Conservation (phyloP, 352 stramenopile genomes). For the Pythium volutum region DNA sequence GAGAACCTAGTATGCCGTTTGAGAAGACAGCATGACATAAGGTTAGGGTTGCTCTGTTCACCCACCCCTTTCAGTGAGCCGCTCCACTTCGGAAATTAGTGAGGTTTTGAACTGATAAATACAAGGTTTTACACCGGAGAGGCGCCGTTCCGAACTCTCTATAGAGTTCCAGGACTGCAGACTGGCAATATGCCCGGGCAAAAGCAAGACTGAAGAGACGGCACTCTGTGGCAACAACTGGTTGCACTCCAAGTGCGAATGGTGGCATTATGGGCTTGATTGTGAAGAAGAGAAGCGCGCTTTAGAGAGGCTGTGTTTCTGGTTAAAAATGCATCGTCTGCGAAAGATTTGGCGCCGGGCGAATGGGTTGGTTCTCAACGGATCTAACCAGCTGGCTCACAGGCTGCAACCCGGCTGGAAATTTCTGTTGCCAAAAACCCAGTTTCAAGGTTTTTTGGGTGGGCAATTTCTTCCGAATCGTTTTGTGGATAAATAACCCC, state of each 20-base stretch:
- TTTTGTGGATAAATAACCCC: constrained; percentile 9
- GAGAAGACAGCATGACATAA: background rate
- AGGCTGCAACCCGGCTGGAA: constrained; percentile 19
- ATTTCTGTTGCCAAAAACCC: constrained; percentile 20
- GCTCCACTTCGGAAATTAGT: background rate
- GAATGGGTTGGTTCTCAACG: constrained; percentile 10
- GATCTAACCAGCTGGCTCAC: constrained; percentile 20
- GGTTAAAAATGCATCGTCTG: constrained; percentile 10
- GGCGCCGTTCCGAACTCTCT: background rate
- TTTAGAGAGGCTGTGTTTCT: background rate
- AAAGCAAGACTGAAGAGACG: no score
- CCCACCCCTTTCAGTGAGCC: background rate
- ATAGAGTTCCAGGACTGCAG: no score
- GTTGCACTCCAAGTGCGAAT: no score
- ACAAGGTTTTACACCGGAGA: background rate
- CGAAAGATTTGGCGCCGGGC: background rate
- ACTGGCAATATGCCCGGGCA: no score
- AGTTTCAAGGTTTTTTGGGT: constrained; percentile 19
- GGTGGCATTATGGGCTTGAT: background rate
- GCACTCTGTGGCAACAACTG: no score
- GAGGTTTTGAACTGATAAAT: background rate
- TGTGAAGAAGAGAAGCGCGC: no score
- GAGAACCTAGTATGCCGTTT: background rate
- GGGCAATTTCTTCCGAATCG: background rate
- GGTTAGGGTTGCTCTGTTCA: background rate